Base-by-base conservation (phyloP, 1,139 yeast genomes). In the Yamadazyma mexicana region DNA sequence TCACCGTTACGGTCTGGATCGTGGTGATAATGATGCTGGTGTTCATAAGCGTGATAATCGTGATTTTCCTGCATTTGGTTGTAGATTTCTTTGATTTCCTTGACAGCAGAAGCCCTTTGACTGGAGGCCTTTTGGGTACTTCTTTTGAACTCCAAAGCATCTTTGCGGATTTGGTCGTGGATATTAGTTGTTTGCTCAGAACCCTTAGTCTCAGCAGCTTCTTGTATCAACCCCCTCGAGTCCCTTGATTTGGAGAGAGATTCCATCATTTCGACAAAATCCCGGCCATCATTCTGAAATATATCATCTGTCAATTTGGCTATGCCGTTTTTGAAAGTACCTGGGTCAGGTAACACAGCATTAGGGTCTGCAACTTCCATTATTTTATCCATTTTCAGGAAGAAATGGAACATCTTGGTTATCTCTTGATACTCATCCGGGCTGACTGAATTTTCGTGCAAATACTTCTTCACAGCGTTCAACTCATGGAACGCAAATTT, bases 231-330 rank as follows among this genome's bases (percentile, higher is more conserved):
- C 23, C 75, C 80, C 41, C 83, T 61, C 0, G 70, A 76, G 51
- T 69, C 66, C 31, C 82, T 64, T n/a, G 79, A 68, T 45, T 77
- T 79, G 6, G 86, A 84, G 28, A 85, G 66, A 40, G 79, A 73
- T 55, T 85, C 95, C 81, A 87, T 81, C 79, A 85, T 80, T 47
- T 81, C 83, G 31, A 87, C 75, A 51, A 87, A 86, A 39, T 80
- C 75, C 49, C 75, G 75, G 22, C 95, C 95, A 48, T 84, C 88
- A 55, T 84, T 83, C 46, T 78, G 79, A 42, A 86, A 66, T 24
- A 87, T 61, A 55, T 87, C 95, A 48, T 87, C 94, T 0, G 94
- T 92, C 38, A 87, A 84, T 11, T 78, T 75, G 37, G 81, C 69
- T 6, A 34, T 11, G 5, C 27, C 37, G 8, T 14, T n/a, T 5